These are phyloP conservation scores for Kockovaella imperatae DNA, from an alignment of 768 basidiomycete genomes.

Conservation along the genomic window DNA sequence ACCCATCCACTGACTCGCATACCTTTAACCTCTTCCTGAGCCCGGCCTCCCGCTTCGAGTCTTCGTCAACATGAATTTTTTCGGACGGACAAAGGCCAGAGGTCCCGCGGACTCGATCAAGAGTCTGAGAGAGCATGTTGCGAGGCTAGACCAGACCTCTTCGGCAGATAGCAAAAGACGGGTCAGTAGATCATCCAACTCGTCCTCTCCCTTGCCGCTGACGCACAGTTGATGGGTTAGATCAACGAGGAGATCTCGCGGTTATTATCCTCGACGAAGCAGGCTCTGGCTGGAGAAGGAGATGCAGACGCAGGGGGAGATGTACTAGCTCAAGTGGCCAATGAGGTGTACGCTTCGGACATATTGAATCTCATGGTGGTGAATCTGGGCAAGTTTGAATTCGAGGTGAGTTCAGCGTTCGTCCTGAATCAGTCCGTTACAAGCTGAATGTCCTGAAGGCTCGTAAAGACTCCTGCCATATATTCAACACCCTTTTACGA, in stretches of 20 bases:
- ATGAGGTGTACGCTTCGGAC: constrained; percentile 89
- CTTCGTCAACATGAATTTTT: constrained; percentile 35
- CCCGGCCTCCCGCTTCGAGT: too few relatives aligned
- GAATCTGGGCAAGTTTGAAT: constrained; percentile 80
- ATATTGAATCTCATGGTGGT: constrained; percentile 71
- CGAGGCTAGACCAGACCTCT: constrained; percentile 20
- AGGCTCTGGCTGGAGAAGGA: constrained; percentile 20
- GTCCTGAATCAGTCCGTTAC: not conserved
- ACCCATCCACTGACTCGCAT: too few relatives aligned
- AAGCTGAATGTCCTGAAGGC: constrained; percentile 37
- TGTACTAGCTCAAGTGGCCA: constrained; percentile 83
- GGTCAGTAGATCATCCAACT: constrained; percentile 1
- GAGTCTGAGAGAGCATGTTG: constrained; percentile 25
- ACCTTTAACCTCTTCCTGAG: too few relatives aligned
- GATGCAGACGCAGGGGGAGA: constrained; percentile 59
- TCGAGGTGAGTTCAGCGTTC: constrained; percentile 56
- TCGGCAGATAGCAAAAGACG: constrained; percentile 20
- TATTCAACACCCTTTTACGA: constrained; percentile 49
- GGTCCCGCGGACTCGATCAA: constrained; percentile 30
- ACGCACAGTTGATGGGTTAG: not conserved
- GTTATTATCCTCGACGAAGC: constrained; percentile 19
- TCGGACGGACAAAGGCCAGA: constrained; percentile 29
- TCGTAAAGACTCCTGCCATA: constrained; percentile 48
- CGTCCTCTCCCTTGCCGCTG: not conserved
- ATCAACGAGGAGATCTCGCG: constrained; percentile 14